Percentiles rank a stretch among this genome's conserved stretches.
These are phyloP conservation scores for Amauroascus niger DNA, from an alignment of 2,329 filamentous ascomycete genomes.

Conservation along the genomic window DNA sequence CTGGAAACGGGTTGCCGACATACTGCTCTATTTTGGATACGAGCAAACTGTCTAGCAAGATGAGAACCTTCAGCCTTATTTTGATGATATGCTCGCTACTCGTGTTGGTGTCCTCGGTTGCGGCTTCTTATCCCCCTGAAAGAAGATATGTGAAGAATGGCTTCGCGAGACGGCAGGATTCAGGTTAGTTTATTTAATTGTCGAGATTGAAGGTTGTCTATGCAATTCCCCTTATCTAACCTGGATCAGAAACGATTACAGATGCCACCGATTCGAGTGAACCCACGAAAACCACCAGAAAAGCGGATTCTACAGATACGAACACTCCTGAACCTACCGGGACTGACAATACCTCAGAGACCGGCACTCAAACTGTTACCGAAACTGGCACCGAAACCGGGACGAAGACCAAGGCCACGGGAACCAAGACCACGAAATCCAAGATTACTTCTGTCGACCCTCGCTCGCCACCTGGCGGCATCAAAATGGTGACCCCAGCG, in stretches of 20 bases:
- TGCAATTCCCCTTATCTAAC: not conserved
- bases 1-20: not conserved
- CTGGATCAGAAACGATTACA: not conserved
- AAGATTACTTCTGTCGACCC: slow-evolving; percentile 37
- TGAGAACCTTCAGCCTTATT: slow-evolving; percentile 6
- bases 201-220: not conserved
- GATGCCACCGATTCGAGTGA: not conserved
- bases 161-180: slow-evolving; percentile 6
- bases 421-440: slow-evolving; percentile 20
- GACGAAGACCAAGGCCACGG: slow-evolving; percentile 17
- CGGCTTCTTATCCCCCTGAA: slow-evolving; percentile 5
- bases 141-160: not conserved
- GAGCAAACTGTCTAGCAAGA: not conserved
- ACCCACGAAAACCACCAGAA: slow-evolving; percentile 4
- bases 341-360: not conserved
- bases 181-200: not conserved
- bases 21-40: not conserved
- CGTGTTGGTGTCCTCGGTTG: slow-evolving; percentile 6
- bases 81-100: slow-evolving; percentile 15
- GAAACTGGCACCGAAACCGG: slow-evolving; percentile 17
- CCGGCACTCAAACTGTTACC: slow-evolving; percentile 11
- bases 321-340: not conserved
- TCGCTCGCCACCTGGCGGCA: slow-evolving; percentile 48
- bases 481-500: slow-evolving; percentile 53
- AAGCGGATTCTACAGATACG: not conserved